Evolutionary conservation across 352 stramenopile species (phyloP).

Genomic region (Aphanomyces astaci): DNA sequence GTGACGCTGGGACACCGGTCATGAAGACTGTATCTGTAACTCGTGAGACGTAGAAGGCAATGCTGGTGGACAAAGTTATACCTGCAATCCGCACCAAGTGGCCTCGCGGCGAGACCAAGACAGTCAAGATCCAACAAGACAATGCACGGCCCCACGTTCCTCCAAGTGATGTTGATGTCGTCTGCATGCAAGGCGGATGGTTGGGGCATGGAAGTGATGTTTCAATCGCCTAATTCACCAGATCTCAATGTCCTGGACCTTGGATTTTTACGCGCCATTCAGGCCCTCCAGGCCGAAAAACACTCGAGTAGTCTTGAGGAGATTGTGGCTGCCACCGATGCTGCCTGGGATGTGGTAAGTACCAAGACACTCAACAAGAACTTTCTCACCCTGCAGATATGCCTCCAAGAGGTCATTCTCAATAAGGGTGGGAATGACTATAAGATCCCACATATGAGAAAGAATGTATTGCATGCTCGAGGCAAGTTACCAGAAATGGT

Average conservation of each 20-base stretch:
- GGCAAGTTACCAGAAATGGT: no score
- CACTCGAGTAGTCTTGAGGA: background rate
- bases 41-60: slow-evolving; percentile 15
- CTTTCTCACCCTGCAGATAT: background rate
- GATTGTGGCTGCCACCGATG: background rate
- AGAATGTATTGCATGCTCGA: no score
- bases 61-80: slow-evolving; percentile 22
- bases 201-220: background rate
- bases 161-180: background rate
- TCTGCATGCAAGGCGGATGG: background rate
- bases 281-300: slow-evolving; percentile 22
- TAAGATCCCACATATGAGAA: no score
- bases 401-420: background rate
- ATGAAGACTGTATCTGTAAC: slow-evolving; percentile 25
- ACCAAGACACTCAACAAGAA: background rate
- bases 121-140: background rate
- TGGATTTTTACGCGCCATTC: slow-evolving; percentile 27
- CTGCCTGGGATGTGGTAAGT: background rate
- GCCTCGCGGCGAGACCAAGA: background rate
- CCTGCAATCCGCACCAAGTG: slow-evolving; percentile 21
- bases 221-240: slow-evolving; percentile 29
- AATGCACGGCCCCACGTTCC: background rate
- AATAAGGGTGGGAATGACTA: background rate
- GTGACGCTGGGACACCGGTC: slow-evolving; percentile 21
- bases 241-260: slow-evolving; percentile 32